Conservation (phyloP, 805 yeast species). For the Tetrapisispora phaffii region DNA sequence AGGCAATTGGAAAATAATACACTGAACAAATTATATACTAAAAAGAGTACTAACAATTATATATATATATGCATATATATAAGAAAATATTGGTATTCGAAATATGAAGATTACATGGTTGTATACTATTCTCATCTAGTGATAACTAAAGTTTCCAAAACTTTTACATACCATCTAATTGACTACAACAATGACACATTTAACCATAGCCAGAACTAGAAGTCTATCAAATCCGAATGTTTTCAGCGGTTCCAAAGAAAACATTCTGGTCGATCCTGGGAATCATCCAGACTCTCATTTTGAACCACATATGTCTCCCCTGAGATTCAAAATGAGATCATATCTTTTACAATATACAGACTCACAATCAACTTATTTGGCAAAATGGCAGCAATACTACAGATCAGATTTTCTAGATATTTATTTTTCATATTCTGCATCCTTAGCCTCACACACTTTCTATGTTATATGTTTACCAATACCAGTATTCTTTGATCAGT, state of each 20-base stretch:
- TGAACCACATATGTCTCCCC: slow-evolving; percentile 41
- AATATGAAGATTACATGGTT: too few species aligned
- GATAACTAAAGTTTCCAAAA: too few species aligned
- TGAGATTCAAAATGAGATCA: slow-evolving; percentile 46
- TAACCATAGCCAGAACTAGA: slow-evolving; percentile 1
- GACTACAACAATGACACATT: neutral
- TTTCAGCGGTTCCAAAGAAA: slow-evolving; percentile 9
- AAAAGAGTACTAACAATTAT: too few species aligned
- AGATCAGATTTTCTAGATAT: slow-evolving; percentile 49
- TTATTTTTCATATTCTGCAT: slow-evolving; percentile 81
- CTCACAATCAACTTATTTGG: slow-evolving; percentile 54
- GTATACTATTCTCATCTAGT: too few species aligned
- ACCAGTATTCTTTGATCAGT: slow-evolving; percentile 71
- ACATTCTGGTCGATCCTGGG: slow-evolving; percentile 53
- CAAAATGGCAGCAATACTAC: slow-evolving; percentile 41
- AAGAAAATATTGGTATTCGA: too few species aligned
- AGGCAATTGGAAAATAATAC: too few species aligned
- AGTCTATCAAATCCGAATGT: slow-evolving; percentile 13
- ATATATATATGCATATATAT: too few species aligned
- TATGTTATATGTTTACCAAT: slow-evolving; percentile 82
- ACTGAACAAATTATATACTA: too few species aligned
- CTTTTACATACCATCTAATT: neutral
- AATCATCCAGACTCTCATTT: slow-evolving; percentile 59
- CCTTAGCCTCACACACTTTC: slow-evolving; percentile 87
- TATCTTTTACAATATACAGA: slow-evolving; percentile 47